Evolutionary conservation across 495 filamentous ascomycete genomes (phyloP).

Genomic region (Jackrogersella multiformis): DNA sequence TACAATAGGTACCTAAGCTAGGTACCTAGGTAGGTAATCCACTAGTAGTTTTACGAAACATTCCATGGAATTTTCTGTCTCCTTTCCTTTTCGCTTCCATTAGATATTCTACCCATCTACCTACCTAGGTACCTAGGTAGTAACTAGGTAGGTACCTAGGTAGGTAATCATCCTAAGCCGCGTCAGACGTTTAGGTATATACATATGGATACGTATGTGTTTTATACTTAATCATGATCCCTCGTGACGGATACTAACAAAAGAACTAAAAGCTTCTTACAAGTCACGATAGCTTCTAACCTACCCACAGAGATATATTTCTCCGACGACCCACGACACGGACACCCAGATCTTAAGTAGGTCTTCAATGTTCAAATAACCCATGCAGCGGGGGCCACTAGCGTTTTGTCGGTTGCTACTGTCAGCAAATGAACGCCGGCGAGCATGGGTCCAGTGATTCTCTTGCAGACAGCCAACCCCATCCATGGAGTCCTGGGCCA

Average conservation of each 20-base stretch:
- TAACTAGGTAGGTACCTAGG: background rate
- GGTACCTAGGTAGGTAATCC: too few relatives aligned
- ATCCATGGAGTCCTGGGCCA: conserved; percentile 23
- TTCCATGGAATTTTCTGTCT: conserved; percentile 29
- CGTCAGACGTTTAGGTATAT: background rate
- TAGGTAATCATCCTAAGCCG: background rate
- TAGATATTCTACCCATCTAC: conserved; percentile 11
- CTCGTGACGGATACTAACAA: background rate
- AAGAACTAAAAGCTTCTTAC: background rate
- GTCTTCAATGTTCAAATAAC: conserved; percentile 7
- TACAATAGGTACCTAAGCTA: background rate
- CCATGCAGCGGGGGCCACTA: conserved; percentile 35
- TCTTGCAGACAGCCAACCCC: conserved; percentile 38
- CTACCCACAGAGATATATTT: background rate
- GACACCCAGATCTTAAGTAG: conserved; percentile 20
- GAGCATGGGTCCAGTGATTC: conserved; percentile 40
- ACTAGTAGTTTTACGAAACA: conserved; percentile 37
- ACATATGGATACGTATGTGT: background rate
- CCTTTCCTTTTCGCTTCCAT: conserved; percentile 30
- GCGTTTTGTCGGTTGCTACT: conserved; percentile 22
- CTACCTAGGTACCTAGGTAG: background rate
- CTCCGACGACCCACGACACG: conserved; percentile 1
- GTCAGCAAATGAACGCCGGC: conserved; percentile 37
- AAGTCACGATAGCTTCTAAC: conserved; percentile 13
- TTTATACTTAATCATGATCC: background rate